These are phyloP conservation scores for Hyaloscypha bicolor DNA, from an alignment of 495 filamentous ascomycete genomes.

Conservation along the genomic window DNA sequence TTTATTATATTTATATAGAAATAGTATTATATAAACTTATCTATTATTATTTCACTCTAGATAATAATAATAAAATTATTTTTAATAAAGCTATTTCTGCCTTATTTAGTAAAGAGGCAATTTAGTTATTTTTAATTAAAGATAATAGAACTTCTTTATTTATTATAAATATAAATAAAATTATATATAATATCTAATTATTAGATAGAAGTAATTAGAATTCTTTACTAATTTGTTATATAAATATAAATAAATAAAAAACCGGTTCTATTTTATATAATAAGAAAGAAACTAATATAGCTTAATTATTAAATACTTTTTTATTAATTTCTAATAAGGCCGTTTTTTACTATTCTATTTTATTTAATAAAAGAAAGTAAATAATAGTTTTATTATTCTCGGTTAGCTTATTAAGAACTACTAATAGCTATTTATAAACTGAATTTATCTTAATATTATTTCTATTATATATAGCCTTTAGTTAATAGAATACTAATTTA, in stretches of 20 bases:
- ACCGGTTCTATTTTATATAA: background rate
- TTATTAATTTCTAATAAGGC: background rate
- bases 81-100: slow-evolving; percentile 3
- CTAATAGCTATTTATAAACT: too few species aligned
- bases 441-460: too few species aligned
- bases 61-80: background rate
- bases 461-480: too few species aligned
- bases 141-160: slow-evolving; percentile 7
- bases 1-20: too few species aligned
- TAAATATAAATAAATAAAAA: background rate
- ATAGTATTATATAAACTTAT: too few species aligned
- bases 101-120: background rate
- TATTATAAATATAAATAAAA: background rate
- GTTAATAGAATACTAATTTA: too few species aligned
- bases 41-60: background rate
- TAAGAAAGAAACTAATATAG: background rate
- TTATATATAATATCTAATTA: background rate
- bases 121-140: background rate
- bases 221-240: background rate
- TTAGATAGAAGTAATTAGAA: background rate
- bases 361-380: too few species aligned
- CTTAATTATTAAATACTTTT: background rate
- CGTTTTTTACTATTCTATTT: too few species aligned
- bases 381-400: too few species aligned
- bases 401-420: too few species aligned